Conservation (phyloP, 768 basidiomycete genomes). For the Pulveroboletus ravenelii region DNA sequence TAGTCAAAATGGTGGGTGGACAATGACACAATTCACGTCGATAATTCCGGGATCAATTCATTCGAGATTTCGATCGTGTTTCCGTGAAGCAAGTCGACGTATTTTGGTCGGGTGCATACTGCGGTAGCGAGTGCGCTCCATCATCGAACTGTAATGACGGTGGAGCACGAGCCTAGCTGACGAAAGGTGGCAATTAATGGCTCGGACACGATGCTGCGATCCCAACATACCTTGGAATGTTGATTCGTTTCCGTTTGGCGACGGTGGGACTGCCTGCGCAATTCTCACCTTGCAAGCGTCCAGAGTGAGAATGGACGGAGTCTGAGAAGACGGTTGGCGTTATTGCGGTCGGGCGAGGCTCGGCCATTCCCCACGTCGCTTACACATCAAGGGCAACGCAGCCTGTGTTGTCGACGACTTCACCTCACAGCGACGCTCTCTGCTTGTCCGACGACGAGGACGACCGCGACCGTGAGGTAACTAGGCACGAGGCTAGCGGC, state of each 20-base stretch:
- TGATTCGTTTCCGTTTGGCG: neutral
- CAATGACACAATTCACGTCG: too few relatives aligned
- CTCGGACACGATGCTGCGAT: neutral
- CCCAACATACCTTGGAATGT: neutral
- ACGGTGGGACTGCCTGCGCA: neutral
- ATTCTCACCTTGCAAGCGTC: neutral
- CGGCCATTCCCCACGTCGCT: too few relatives aligned
- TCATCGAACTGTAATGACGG: too few relatives aligned
- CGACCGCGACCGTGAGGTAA: neutral
- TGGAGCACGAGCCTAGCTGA: too few relatives aligned
- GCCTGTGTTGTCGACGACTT: too few relatives aligned
- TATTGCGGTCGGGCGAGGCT: neutral
- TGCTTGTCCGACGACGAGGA: neutral
- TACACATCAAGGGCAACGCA: neutral
- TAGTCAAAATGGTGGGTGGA: neutral
- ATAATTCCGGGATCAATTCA: too few relatives aligned
- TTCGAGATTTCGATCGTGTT: neutral
- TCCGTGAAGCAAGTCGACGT: neutral
- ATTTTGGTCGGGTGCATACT: too few relatives aligned
- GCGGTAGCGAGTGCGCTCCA: too few relatives aligned
- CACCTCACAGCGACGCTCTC: neutral
- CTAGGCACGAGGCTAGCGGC: neutral
- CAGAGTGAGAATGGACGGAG: neutral
- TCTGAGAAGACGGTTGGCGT: neutral
- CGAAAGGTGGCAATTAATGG: too few relatives aligned